Evolutionary conservation across 192 early-diverging fungal species (phyloP), one percentile per base, ranked within the genome.

Genomic region (Podila verticillata): DNA sequence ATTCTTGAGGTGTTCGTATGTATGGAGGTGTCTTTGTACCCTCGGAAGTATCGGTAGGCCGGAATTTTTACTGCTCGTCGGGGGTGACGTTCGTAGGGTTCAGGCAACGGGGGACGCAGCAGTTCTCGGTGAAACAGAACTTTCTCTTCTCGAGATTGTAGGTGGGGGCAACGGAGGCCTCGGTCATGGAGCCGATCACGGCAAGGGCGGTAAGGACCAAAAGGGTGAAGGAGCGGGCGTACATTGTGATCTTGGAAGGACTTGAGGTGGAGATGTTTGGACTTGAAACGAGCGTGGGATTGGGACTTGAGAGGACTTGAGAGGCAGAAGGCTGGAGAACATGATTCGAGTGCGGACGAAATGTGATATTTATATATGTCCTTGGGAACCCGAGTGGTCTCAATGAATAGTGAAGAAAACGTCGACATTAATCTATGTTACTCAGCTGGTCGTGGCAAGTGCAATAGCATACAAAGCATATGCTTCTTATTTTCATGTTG

Each of bases 71-170:
- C 24, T 54, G 51, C 51, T 24, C 19, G 5, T 24, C 22, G 51
- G 51, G 51, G 22, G 51, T 54, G 24, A 26, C 51, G n/a, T 24
- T 19, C 51, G 0, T 24, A 6, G 51, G 51, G 22, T 54, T 17
- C 49, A 2, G 0, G 51, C 51, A 54, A 5, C 5, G 4, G 24
- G 51, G 51, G 51, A 54, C 51, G 22, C 51, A 54, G 51, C 51
- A 54, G 51, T 2, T 3, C 12, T n/a, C 51, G 4, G 51, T 54
- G 51, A 54, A 54, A n/a, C 51, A 54, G 51, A 54, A 54, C 51
- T 54, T 54, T 54, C 51, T 54, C 51, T 54, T 54, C 51, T 54
- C 51, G 24, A 54, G 51, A n/a, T 54, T 54, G 51, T 8, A 54
- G 22, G 51, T 24, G 24, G 51, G 51, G 7, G 51, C 51, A 17